These are phyloP conservation scores for Phyllostachys edulis DNA, from an alignment of 176 grass and related monocot genomes.

Conservation along the genomic window DNA sequence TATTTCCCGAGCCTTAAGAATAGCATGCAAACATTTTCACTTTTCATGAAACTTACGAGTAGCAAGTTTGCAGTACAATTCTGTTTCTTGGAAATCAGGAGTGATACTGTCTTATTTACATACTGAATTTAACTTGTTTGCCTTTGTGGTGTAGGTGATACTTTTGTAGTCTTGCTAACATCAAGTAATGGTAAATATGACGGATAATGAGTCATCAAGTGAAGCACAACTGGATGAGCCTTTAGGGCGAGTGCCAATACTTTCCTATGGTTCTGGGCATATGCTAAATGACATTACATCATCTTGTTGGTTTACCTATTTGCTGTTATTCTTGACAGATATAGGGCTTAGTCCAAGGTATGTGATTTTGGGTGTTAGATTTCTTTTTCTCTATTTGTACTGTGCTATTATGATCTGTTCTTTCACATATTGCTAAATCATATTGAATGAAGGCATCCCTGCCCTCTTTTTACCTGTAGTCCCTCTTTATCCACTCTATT, in stretches of 20 bases:
- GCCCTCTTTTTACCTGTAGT: neutral
- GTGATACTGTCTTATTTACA: neutral
- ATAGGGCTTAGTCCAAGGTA: slow-evolving; percentile 84
- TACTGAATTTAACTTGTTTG: neutral
- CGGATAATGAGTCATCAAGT: slow-evolving; percentile 20
- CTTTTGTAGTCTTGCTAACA: neutral
- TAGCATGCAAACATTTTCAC: neutral
- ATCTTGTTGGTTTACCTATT: slow-evolving; percentile 96
- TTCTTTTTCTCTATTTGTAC: neutral
- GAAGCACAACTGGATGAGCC: slow-evolving; percentile 51
- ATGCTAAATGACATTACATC: slow-evolving; percentile 99
- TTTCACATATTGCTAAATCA: slow-evolving; percentile 11
- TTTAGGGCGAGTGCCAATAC: slow-evolving; percentile 62
- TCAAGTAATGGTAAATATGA: slow-evolving; percentile 56
- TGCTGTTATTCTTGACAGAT: slow-evolving; percentile 85
- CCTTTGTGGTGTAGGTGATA: slow-evolving; percentile 36
- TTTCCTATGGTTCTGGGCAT: slow-evolving; percentile 93
- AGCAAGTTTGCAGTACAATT: neutral
- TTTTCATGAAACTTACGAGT: neutral
- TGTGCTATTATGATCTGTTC: neutral
- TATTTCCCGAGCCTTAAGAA: neutral
- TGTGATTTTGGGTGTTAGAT: slow-evolving; percentile 11
- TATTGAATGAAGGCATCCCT: slow-evolving; percentile 14
- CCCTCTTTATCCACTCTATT: neutral
- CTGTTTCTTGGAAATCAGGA: neutral